Conservation (phyloP, 768 basidiomycete genomes). For the Hemileccinum rubropunctum region DNA sequence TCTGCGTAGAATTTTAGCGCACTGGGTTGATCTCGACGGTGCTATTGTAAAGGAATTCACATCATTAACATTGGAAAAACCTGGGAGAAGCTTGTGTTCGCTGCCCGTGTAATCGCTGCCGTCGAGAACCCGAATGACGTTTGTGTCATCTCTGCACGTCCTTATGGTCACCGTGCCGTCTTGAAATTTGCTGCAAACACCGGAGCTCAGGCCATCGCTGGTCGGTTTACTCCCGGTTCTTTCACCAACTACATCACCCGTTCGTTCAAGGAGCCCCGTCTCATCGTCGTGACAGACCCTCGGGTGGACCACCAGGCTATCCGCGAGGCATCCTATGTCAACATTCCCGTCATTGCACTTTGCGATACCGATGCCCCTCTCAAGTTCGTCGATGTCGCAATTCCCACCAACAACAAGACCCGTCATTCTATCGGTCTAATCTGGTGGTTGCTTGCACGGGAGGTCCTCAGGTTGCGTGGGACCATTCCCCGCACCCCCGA, state of each 20-base stretch:
- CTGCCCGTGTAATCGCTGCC: constrained; percentile 95
- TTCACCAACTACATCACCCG: constrained; percentile 99
- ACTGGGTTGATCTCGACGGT: constrained; percentile 12
- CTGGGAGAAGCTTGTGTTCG: constrained; percentile 99
- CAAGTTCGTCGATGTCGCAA: constrained; percentile 96
- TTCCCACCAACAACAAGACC: constrained; percentile 99
- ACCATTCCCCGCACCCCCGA: constrained; percentile 88
- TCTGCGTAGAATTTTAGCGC: background rate
- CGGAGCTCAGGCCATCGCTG: constrained; percentile 97
- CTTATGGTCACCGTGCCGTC: constrained; percentile 99
- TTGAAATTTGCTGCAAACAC: constrained; percentile 98
- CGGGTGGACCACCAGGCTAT: constrained; percentile 99
- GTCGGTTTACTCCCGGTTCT: constrained; percentile 97
- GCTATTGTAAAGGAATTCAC: constrained; percentile 71
- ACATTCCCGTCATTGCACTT: constrained; percentile 99
- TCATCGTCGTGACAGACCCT: constrained; percentile 98
- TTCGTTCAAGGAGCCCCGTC: constrained; percentile 99
- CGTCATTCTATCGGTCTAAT: constrained; percentile 95
- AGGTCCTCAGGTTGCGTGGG: constrained; percentile 94
- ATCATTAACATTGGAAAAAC: constrained; percentile 99
- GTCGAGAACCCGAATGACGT: constrained; percentile 98
- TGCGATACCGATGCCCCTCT: constrained; percentile 98
- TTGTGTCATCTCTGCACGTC: constrained; percentile 96
- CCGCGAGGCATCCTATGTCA: constrained; percentile 99
- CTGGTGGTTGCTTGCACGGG: constrained; percentile 97